Evolutionary conservation across 345 rosid species (phyloP).

Genomic region (Cardamine chenopodiifolia): DNA sequence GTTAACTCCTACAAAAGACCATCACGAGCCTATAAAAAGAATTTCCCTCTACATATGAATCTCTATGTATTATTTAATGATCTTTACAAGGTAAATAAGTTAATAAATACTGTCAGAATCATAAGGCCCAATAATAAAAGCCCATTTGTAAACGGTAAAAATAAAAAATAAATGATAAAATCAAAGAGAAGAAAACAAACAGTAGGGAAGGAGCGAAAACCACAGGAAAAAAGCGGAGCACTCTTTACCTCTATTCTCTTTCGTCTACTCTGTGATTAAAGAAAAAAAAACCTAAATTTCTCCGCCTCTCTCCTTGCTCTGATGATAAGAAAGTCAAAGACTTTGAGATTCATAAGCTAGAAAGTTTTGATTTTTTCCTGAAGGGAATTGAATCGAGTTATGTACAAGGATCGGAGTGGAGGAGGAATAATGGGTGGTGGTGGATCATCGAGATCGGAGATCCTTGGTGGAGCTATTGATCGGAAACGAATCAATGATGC

Average conservation of each 20-base stretch:
- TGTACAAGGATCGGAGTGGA: constrained; percentile 74
- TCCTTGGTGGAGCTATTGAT: constrained; percentile 70
- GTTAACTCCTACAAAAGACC: background rate
- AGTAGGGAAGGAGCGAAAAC: constrained; percentile 31
- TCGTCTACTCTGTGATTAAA: constrained; percentile 27
- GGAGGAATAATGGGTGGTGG: constrained; percentile 66
- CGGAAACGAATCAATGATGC: constrained; percentile 89
- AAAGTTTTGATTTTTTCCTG: background rate
- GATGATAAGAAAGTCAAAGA: constrained; percentile 13
- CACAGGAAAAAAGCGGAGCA: constrained; percentile 42
- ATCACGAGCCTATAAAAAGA: background rate
- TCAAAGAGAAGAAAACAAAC: constrained; percentile 34
- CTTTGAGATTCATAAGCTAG: constrained; percentile 22
- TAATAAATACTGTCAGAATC: background rate
- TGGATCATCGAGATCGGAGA: constrained; percentile 77
- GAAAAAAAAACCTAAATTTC: constrained; percentile 45
- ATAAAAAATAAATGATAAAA: background rate
- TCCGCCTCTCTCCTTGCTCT: constrained; percentile 40
- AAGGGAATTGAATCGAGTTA: constrained; percentile 39
- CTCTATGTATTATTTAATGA: too few species aligned
- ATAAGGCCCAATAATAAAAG: constrained; percentile 26
- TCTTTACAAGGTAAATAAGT: background rate
- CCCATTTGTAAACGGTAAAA: constrained; percentile 11
- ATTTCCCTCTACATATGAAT: too few species aligned
- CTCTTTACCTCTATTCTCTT: constrained; percentile 35